Percentiles rank a stretch among this genome's conserved stretches.
phyloP scores from a whole-genome alignment of 352 stramenopile species.

The Pythium biforme region DNA sequence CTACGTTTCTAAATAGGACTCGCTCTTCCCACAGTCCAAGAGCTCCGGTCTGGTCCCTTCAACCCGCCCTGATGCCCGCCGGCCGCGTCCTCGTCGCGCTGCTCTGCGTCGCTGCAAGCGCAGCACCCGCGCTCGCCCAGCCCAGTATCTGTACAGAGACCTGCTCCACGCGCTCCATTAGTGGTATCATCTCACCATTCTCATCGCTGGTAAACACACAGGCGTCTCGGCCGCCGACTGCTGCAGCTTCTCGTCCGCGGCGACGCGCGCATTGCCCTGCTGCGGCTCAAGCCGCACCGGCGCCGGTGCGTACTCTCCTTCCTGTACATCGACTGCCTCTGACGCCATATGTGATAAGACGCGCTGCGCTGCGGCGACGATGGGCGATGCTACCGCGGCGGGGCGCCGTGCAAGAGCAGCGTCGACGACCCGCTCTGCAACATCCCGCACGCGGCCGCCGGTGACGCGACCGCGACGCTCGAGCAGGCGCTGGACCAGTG shows the following conservation, averaged over 20 bases:
- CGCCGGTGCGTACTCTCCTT: conserved; percentile 9
- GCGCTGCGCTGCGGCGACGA: conserved; percentile 30
- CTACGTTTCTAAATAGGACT: not conserved
- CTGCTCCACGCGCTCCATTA: no score
- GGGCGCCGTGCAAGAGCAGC: conserved; percentile 30
- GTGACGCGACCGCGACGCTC: conserved; percentile 9
- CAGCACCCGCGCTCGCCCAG: not conserved
- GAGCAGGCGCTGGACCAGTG: conserved; percentile 18
- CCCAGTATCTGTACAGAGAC: conserved; percentile 16
- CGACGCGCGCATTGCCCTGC: conserved; percentile 21
- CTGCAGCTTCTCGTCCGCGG: conserved; percentile 32
- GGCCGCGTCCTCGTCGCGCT: not conserved
- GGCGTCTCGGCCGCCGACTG: conserved; percentile 32
- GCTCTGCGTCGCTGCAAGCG: not conserved
- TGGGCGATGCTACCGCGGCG: conserved; percentile 27
- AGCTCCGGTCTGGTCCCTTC: not conserved
- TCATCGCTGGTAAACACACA: no score
- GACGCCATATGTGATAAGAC: conserved; percentile 14
- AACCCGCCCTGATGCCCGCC: not conserved
- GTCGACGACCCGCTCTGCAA: conserved; percentile 40
- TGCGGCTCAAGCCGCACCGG: conserved; percentile 28
- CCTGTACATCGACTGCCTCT: not conserved
- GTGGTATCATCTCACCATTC: no score
- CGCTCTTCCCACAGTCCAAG: no score
- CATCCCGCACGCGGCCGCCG: conserved; percentile 21